Base-by-base conservation (phyloP, 1,284 basidiomycete species). In the Cryptococcus depauperatus region DNA sequence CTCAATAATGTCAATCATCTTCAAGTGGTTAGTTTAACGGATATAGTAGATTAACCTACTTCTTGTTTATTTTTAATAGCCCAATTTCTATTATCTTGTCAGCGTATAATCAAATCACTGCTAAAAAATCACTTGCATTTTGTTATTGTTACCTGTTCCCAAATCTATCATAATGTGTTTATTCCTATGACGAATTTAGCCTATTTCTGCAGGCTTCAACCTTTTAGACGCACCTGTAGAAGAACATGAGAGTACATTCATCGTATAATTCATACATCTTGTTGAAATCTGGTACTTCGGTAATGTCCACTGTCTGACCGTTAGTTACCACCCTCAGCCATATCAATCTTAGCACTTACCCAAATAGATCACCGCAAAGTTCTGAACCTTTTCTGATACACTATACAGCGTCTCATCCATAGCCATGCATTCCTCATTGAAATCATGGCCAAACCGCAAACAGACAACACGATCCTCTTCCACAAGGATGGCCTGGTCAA, bases 121-220 rank as follows among this genome's bases (percentile, higher is more conserved):
- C 11, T 7, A 13, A 16, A 8, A 16, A 28, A 30, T 7, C 18
- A 77, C 85, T 53, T 51, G 89, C 87, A 96, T 95, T 75, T 99
- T 98, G 75, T 98, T 98, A 73, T 99, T 98, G 74, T 99, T 97
- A 75, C 95, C 93, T 41, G 93, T 98, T 13, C 93, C 92, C 57
- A 96, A 74, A 80, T 97, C 93, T 65, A 98, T 96, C 93, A 98
- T 97, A 73, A 98, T 99, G 66, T 99, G 93, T 70, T 98, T 95
- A 74, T 96, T 96, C 33, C 91, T 90, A 62, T 16, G 13, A n/a
- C 6, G 16, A 30, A 16, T 19, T 26, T 21, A 33, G 9, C 21
- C 10, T 37, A n/a, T 33, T 35, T 1, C 2, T 23, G 2, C 10
- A 16, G n/a, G n/a, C n/a, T n/a, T n/a, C n/a, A n/a, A n/a, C n/a